Conservation (phyloP, 2,329 filamentous ascomycete genomes). For the Arthrobotrys sinensis region DNA sequence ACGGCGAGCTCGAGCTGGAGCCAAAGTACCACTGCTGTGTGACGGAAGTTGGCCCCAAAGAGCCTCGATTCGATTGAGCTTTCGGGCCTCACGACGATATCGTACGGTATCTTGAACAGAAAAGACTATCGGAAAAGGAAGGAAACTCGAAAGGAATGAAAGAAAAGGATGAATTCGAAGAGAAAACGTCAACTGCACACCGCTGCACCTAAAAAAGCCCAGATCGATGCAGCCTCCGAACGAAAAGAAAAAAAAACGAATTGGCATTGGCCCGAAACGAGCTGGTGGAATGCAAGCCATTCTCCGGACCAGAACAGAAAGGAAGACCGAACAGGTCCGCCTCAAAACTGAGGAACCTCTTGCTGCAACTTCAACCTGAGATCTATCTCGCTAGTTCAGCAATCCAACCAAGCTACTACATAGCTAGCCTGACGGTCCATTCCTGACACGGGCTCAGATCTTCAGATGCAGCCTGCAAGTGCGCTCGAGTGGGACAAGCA, state of each 20-base stretch:
- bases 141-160: conserved; percentile 1
- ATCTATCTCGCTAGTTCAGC: not conserved
- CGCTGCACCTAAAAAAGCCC: conserved; percentile 19
- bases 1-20: conserved; percentile 6
- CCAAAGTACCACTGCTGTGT: conserved; percentile 16
- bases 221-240: conserved; percentile 16
- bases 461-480: conserved; percentile 51
- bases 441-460: conserved; percentile 51
- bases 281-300: conserved; percentile 56
- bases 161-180: conserved; percentile 5
- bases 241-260: conserved; percentile 4
- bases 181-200: conserved; percentile 1
- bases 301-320: conserved; percentile 34
- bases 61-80: conserved; percentile 13
- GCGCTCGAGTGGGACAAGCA: conserved; percentile 19
- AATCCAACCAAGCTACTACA: not conserved
- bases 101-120: not conserved
- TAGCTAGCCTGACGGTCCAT: conserved; percentile 15
- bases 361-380: conserved; percentile 14
- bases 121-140: not conserved
- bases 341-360: conserved; percentile 46
- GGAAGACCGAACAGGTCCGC: conserved; percentile 51
- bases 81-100: not conserved
- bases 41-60: conserved; percentile 5
- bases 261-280: conserved; percentile 42